Evolutionary conservation across 306 rosid species (phyloP).

Genomic region (Casuarina glauca): DNA sequence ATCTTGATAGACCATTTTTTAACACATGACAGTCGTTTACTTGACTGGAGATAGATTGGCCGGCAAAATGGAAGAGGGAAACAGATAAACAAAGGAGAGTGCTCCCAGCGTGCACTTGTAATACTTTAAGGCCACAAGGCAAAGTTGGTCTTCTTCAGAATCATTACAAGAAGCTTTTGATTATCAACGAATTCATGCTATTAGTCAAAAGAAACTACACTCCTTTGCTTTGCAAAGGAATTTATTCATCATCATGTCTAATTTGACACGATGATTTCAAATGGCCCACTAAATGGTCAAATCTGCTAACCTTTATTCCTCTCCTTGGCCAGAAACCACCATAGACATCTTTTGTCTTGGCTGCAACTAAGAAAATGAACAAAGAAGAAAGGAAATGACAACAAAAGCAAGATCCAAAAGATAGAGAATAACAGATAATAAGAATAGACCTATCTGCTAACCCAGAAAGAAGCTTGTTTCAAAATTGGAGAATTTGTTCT

Average conservation of each 20-base stretch:
- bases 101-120: not conserved
- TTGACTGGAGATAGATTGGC: not conserved
- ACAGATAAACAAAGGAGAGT: not conserved
- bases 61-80: not conserved
- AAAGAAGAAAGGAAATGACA: constrained; percentile 11
- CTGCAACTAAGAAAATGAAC: constrained; percentile 36
- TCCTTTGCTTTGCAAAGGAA: not conserved
- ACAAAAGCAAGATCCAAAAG: not conserved
- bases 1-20: no score
- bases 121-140: no score
- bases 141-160: constrained; percentile 7
- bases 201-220: constrained; percentile 39
- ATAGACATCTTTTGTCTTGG: constrained; percentile 19
- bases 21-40: not conserved
- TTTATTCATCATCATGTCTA: constrained; percentile 30
- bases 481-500: not conserved
- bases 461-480: not conserved
- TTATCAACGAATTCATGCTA: constrained; percentile 16
- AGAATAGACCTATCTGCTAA: not conserved
- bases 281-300: constrained; percentile 42
- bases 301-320: constrained; percentile 30
- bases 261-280: constrained; percentile 36
- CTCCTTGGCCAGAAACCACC: constrained; percentile 36
- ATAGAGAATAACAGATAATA: constrained; percentile 7
- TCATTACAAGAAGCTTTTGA: constrained; percentile 28